These are phyloP conservation scores for Echinosophora koreensis DNA, from an alignment of 306 rosid species.

Conservation along the genomic window DNA sequence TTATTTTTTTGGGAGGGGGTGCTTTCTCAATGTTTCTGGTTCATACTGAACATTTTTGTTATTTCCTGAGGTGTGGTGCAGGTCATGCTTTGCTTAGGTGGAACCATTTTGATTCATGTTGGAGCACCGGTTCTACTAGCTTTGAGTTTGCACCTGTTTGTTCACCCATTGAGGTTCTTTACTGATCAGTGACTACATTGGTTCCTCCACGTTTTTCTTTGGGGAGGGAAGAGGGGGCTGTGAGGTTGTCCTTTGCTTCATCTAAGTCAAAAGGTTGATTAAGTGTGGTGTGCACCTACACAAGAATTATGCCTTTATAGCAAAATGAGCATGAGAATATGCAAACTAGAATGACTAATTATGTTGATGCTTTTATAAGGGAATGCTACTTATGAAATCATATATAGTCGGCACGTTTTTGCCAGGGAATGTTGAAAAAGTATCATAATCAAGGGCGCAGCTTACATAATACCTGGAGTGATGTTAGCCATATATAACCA, in stretches of 20 bases:
- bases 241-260: constrained; percentile 18
- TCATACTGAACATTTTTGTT: constrained; percentile 20
- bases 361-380: neutral
- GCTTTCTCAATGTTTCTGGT: neutral
- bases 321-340: neutral
- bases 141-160: constrained; percentile 33
- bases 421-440: neutral
- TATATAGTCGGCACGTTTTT: neutral
- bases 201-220: constrained; percentile 2
- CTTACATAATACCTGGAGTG: too few relatives aligned
- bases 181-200: constrained; percentile 8
- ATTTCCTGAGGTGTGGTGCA: constrained; percentile 40
- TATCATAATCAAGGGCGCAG: neutral
- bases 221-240: neutral
- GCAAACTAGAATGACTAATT: constrained; percentile 16
- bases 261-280: constrained; percentile 21
- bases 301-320: neutral
- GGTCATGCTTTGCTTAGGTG: constrained; percentile 36
- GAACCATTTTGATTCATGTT: constrained; percentile 35
- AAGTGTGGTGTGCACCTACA: neutral
- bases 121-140: constrained; percentile 13
- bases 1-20: too few relatives aligned
- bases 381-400: neutral
- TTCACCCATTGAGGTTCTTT: constrained; percentile 18
- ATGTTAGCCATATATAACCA: neutral